A percentile compares a stretch with the other conserved stretches of the same genome.
Conservation (phyloP, 2,329 filamentous ascomycete genomes). For the Penicillium sclerotiorum region DNA sequence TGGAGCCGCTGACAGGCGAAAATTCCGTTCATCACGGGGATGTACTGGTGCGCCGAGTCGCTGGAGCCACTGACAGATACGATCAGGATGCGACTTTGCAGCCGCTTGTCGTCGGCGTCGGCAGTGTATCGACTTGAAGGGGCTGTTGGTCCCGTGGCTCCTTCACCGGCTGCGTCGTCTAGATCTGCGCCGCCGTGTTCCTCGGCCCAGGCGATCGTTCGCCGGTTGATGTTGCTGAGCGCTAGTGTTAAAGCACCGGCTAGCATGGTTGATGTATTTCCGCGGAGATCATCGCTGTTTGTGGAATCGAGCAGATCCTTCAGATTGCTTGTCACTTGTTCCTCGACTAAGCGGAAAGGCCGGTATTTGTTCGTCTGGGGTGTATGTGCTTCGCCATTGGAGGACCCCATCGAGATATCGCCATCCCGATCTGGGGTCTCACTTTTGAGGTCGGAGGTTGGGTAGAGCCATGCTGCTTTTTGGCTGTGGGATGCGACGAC, state of each 20-base stretch:
- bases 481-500: slow-evolving; percentile 88
- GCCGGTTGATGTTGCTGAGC: slow-evolving; percentile 87
- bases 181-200: slow-evolving; percentile 52
- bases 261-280: slow-evolving; percentile 77
- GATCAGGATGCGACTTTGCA: slow-evolving; percentile 83
- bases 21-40: slow-evolving; percentile 97
- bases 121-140: slow-evolving; percentile 25
- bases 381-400: slow-evolving; percentile 29
- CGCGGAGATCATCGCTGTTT: slow-evolving; percentile 59
- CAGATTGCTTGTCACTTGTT: slow-evolving; percentile 74
- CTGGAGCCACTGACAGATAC: slow-evolving; percentile 88
- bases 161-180: slow-evolving; percentile 40
- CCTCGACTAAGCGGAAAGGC: slow-evolving; percentile 84
- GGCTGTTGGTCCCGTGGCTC: slow-evolving; percentile 37
- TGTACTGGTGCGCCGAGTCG: slow-evolving; percentile 86
- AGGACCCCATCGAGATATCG: slow-evolving; percentile 63
- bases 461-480: slow-evolving; percentile 87
- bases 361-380: slow-evolving; percentile 83
- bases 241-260: slow-evolving; percentile 89
- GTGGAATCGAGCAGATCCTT: slow-evolving; percentile 72
- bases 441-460: slow-evolving; percentile 44
- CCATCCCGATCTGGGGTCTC: slow-evolving; percentile 39
- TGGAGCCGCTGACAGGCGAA: slow-evolving; percentile 88
- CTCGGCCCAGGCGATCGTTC: slow-evolving; percentile 65
- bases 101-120: slow-evolving; percentile 40